Evolutionary conservation across 108 stramenopile genomes (phyloP).

Genomic region (Cyclotella atomus): DNA sequence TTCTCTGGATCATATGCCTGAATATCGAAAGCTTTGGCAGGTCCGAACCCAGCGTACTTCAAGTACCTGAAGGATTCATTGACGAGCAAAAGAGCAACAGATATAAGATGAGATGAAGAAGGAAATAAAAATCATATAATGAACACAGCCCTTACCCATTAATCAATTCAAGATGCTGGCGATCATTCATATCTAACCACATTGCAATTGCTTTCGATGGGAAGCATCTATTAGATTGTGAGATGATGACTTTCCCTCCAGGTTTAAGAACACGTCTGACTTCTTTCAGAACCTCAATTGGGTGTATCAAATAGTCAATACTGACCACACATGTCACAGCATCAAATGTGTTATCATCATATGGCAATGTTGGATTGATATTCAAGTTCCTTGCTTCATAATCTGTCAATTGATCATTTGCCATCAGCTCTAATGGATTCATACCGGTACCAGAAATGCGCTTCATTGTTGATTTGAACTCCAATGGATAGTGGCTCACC

Average conservation of each 20-base stretch:
- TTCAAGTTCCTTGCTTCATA: conserved; percentile 90
- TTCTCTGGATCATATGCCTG: conserved; percentile 66
- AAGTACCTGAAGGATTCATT: conserved; percentile 34
- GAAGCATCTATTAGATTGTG: conserved; percentile 93
- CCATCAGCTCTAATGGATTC: conserved; percentile 83
- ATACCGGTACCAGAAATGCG: conserved; percentile 89
- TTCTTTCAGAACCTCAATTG: conserved; percentile 88
- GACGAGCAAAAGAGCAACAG: not conserved
- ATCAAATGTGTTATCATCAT: conserved; percentile 85
- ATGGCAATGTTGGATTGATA: conserved; percentile 74
- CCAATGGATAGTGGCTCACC: conserved; percentile 86
- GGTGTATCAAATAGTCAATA: conserved; percentile 92
- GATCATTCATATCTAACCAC: conserved; percentile 94
- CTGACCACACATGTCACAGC: conserved; percentile 94
- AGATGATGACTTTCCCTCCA: conserved; percentile 92
- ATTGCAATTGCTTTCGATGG: conserved; percentile 93
- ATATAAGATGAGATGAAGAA: not conserved
- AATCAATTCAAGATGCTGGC: conserved; percentile 92
- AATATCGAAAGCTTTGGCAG: conserved; percentile 77
- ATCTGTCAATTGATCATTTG: conserved; percentile 94
- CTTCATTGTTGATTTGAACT: conserved; percentile 78
- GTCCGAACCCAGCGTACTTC: conserved; percentile 75
- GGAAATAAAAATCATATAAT: not conserved
- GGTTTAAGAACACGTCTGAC: conserved; percentile 88
- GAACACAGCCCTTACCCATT: conserved; percentile 55